Conservation (phyloP, 2,329 filamentous ascomycete genomes). For the Apiospora hydei region DNA sequence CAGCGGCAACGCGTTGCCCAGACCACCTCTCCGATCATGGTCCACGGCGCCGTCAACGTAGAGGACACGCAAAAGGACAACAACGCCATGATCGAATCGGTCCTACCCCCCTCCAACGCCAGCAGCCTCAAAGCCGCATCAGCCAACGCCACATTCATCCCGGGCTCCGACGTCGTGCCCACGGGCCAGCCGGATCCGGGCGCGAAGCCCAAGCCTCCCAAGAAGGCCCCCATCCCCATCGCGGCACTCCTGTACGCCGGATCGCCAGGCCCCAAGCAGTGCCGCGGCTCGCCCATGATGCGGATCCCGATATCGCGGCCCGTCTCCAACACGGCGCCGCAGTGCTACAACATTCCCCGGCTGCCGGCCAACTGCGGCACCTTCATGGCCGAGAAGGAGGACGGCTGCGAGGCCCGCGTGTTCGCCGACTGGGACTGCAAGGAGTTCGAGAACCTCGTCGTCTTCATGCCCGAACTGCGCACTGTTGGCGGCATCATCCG, state of each 20-base stretch:
- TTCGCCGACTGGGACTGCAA: conserved; percentile 45
- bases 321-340: conserved; percentile 32
- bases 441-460: conserved; percentile 45
- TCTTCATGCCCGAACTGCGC: conserved; percentile 45
- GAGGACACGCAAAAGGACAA: conserved; percentile 30
- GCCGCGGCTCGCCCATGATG: conserved; percentile 42
- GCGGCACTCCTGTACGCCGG: conserved; percentile 53
- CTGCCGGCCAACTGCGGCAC: conserved; percentile 43
- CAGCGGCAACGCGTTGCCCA: conserved; percentile 23
- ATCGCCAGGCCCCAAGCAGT: conserved; percentile 45
- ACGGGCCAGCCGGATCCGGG: conserved; percentile 43
- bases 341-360: conserved; percentile 45
- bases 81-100: conserved; percentile 33
- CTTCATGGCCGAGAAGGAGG: conserved; percentile 46
- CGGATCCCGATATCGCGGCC: conserved; percentile 39
- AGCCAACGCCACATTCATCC: conserved; percentile 24
- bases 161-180: conserved; percentile 50
- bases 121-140: conserved; percentile 13
- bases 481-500: conserved; percentile 45
- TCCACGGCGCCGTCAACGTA: conserved; percentile 30
- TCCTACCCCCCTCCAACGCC: conserved; percentile 29
- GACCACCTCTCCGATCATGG: conserved; percentile 27
- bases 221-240: conserved; percentile 51
- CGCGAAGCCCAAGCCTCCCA: conserved; percentile 44
- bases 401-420: conserved; percentile 47